A percentile compares a stretch with the other conserved stretches of the same genome.
Conservation (phyloP, 805 yeast genomes). For the Candida pseudofarinosa region DNA sequence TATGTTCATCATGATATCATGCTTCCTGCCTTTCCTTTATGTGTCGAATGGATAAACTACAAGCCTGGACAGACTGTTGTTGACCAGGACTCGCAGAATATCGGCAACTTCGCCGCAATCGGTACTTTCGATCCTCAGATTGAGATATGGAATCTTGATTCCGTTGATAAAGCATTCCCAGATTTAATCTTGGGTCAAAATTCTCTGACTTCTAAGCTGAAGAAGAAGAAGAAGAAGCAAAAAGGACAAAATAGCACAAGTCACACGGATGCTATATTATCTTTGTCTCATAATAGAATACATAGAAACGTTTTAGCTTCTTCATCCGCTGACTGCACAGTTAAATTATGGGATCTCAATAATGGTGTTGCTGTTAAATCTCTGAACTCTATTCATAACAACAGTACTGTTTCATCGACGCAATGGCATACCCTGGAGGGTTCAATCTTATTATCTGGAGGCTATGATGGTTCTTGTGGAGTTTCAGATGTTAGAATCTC, state of each 20-base stretch:
- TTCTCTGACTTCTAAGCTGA: slow-evolving; percentile 38
- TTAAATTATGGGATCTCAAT: slow-evolving; percentile 91
- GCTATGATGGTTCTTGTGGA: slow-evolving; percentile 82
- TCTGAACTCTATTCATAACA: slow-evolving; percentile 63
- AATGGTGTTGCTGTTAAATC: slow-evolving; percentile 75
- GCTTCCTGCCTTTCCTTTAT: slow-evolving; percentile 95
- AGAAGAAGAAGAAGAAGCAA: slow-evolving; percentile 45
- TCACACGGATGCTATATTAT: slow-evolving; percentile 91
- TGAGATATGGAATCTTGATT: slow-evolving; percentile 94
- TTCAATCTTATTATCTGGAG: slow-evolving; percentile 78
- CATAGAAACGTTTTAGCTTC: slow-evolving; percentile 88
- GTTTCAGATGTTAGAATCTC: slow-evolving; percentile 81
- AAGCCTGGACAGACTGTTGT: slow-evolving; percentile 48
- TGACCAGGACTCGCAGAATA: slow-evolving; percentile 35
- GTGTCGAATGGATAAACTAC: slow-evolving; percentile 92
- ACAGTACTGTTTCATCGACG: slow-evolving; percentile 77
- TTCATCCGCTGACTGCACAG: slow-evolving; percentile 92
- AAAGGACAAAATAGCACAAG: slow-evolving; percentile 60
- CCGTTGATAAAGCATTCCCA: slow-evolving; percentile 90
- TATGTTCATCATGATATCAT: slow-evolving; percentile 95
- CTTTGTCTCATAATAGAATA: slow-evolving; percentile 74
- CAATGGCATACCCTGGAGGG: slow-evolving; percentile 77
- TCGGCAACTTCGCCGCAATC: slow-evolving; percentile 91
- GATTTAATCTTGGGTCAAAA: slow-evolving; percentile 83
- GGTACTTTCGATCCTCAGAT: slow-evolving; percentile 98